A percentile compares a stretch with the other conserved stretches of the same genome.
These are phyloP conservation scores for Mycena venus DNA, from an alignment of 768 basidiomycete genomes.

Conservation along the genomic window DNA sequence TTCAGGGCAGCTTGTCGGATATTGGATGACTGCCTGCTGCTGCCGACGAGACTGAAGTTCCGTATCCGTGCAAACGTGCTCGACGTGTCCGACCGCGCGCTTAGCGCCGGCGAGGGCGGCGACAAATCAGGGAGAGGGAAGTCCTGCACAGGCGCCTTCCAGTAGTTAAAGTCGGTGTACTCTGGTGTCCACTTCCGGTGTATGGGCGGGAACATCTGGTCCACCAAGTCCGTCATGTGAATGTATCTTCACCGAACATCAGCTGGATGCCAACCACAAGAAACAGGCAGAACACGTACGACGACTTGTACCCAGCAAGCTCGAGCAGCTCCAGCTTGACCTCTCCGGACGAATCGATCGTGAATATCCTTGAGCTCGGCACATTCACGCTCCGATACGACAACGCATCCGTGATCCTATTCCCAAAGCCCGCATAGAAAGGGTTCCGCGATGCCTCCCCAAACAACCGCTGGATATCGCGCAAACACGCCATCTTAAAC, in stretches of 20 bases:
- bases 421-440: slow-evolving; percentile 98
- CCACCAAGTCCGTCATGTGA: slow-evolving; percentile 99
- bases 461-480: slow-evolving; percentile 94
- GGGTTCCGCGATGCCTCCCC: slow-evolving; percentile 78
- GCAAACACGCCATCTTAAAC: slow-evolving; percentile 99
- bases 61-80: slow-evolving; percentile 81
- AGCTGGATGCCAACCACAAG: not conserved
- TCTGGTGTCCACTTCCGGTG: slow-evolving; percentile 90
- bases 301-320: slow-evolving; percentile 96
- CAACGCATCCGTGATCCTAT: slow-evolving; percentile 97
- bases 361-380: slow-evolving; percentile 95
- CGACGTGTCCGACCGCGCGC: slow-evolving; percentile 92
- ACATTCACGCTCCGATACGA: slow-evolving; percentile 98
- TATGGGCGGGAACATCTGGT: slow-evolving; percentile 99
- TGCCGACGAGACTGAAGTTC: slow-evolving; percentile 82
- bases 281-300: slow-evolving; percentile 61
- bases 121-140: slow-evolving; percentile 83
- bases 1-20: slow-evolving; percentile 26
- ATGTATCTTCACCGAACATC: slow-evolving; percentile 76
- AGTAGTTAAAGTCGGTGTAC: slow-evolving; percentile 97
- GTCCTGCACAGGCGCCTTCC: slow-evolving; percentile 87
- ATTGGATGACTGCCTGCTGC: slow-evolving; percentile 51
- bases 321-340: slow-evolving; percentile 98
- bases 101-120: slow-evolving; percentile 94
- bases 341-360: slow-evolving; percentile 94